Evolutionary conservation across 2,329 filamentous ascomycete genomes (phyloP), one percentile per base, ranked within the genome.

Genomic region (Exophiala sp.): DNA sequence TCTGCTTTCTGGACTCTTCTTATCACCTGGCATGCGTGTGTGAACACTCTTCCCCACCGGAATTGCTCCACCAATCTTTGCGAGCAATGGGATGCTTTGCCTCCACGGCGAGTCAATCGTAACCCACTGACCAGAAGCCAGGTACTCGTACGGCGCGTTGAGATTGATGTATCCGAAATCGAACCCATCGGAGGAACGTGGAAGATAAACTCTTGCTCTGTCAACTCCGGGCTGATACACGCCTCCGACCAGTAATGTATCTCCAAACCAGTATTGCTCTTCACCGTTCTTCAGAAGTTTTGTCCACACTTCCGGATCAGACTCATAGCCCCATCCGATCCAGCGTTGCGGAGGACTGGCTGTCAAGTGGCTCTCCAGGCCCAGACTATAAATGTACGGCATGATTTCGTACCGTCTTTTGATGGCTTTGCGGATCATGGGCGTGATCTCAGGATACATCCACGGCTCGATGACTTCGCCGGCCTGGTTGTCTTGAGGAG

Each of bases 381-480:
- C 78, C 1, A 84, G 75, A 0, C 83, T 84, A 69, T 89, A 89
- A 6, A 87, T 77, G 65, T 88, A 89, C 0, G 87, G 86, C 7
- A 89, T 79, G 50, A 89, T 73, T 58, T 85, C 84, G 64, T 90
- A 89, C 32, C 86, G 78, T 5, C 87, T 78, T 68, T 84, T 84
- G 67, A 90, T 88, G 1, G 84, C 78, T 48, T 78, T 77, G 12
- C 86, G 79, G 11, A 89, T 74, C 1, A 85, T 69, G 0, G 79
- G 80, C 0, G 84, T 83, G 24, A 84, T 83, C 34, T 84, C 79
- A 0, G 85, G 83, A 63, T 89, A 87, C 84, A 89, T 88, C 84
- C 85, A 89, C 0, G 86, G 86, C 70, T 89, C 86, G 54, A 89
- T 89, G 0, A 89, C 85, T 34, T 87, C 86, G 6, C 86, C 86